Evolutionary conservation across 225 moss, liverwort and hornwort species (phyloP), one percentile per base, ranked within the genome.

Genomic region (Physcomitrellopsis africana): DNA sequence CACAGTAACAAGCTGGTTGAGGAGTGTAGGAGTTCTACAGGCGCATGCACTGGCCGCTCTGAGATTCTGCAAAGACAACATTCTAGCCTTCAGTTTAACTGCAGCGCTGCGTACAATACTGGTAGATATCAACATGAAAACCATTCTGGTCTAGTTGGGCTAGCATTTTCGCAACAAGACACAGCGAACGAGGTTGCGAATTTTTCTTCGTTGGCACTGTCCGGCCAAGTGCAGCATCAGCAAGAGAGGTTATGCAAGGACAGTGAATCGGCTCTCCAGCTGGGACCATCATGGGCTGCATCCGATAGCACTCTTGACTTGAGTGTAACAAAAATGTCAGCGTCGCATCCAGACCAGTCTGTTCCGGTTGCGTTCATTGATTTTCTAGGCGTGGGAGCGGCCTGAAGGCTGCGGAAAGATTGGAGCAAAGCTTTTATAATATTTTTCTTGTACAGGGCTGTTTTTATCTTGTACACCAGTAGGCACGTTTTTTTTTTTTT

Each of bases 361-460:
- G 70, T 82, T 43, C 60, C 80, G 37, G 72, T 85, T 32, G 70
- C 63, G 1, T 94, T 95, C 82, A 86, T 86, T 59, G 89, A 88
- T 72, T 94, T 94, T 77, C 80, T 94, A 32, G 92, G 94, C 59
- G 84, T 93, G 71, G 91, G 93, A 68, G 89, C 76, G 27, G 83
- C 79, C 51, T 83, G 64, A 80, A 23, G 32, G 32, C 32, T 7
- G 32, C 7, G 32, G 32, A 37, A 37, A 37, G 32, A 37, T 37
- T 7, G 11, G 17, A 42, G 11, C 57, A 6, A 14, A 51, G 32
- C 7, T 37, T 37, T 37, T 37, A 37, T 37, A 37, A 24, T 5
- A 5, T 37, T 37, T 37, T 37, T 61, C 13, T 47, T 74, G 63
- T 69, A 63, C 32, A 37, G 32, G 32, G 32, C 32, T 37, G 32